phyloP scores from a whole-genome alignment of 768 basidiomycete species.

The Russula lepida region DNA sequence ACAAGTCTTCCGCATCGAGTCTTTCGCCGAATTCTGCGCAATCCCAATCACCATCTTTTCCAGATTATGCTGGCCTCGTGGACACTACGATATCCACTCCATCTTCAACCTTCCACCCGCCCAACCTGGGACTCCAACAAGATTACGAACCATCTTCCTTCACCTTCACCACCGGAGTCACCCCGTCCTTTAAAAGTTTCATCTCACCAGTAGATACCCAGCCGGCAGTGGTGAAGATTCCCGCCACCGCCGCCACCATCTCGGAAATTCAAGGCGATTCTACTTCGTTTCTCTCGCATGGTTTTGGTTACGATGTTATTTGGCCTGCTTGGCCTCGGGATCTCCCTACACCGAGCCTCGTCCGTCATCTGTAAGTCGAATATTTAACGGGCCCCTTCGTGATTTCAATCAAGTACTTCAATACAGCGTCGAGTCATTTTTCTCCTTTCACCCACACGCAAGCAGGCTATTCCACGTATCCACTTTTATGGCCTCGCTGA shows the following conservation, averaged over 20 bases:
- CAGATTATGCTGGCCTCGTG: neutral
- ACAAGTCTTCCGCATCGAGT: neutral
- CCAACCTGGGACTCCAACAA: slow-evolving; percentile 2
- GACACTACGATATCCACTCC: neutral
- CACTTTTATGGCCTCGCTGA: slow-evolving; percentile 55
- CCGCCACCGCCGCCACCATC: neutral
- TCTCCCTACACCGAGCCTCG: slow-evolving; percentile 52
- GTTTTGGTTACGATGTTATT: slow-evolving; percentile 12
- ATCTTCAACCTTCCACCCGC: neutral
- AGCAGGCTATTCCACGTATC: slow-evolving; percentile 59
- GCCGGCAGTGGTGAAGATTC: neutral
- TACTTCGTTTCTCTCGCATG: neutral
- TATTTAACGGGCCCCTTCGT: neutral
- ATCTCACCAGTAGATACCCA: neutral
- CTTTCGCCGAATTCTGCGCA: slow-evolving; percentile 1
- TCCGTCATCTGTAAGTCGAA: slow-evolving; percentile 53
- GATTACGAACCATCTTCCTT: neutral
- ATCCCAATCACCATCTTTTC: slow-evolving; percentile 9
- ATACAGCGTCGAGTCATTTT: slow-evolving; percentile 69
- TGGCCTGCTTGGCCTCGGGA: slow-evolving; percentile 44
- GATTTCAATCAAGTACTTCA: neutral
- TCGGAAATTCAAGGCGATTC: neutral
- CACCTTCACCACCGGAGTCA: neutral
- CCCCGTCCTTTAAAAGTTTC: neutral
- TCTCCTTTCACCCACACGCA: slow-evolving; percentile 67